Conservation (phyloP, 2,329 filamentous ascomycete species). For the Sporothrix brasiliensis region DNA sequence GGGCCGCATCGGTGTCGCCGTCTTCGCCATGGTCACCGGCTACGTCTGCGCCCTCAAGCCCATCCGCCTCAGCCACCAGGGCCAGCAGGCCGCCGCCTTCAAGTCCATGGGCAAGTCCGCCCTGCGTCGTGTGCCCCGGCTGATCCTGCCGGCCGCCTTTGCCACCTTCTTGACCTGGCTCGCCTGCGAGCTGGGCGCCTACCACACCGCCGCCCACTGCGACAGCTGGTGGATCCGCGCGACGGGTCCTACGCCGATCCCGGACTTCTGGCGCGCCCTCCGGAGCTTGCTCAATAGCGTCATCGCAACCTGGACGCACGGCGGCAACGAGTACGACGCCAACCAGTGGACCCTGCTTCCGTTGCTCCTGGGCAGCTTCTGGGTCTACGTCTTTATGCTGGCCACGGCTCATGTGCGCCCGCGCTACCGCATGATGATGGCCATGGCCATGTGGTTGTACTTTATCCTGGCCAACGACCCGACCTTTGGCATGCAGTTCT, state of each 20-base stretch:
- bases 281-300: constrained; percentile 51
- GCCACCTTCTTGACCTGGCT: constrained; percentile 60
- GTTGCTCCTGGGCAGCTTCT: constrained; percentile 58
- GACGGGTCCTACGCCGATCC: constrained; percentile 50
- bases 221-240: constrained; percentile 63
- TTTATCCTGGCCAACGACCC: constrained; percentile 49
- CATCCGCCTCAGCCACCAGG: constrained; percentile 57
- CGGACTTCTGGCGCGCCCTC: constrained; percentile 48
- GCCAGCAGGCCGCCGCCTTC: constrained; percentile 57
- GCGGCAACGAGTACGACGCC: constrained; percentile 57
- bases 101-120: constrained; percentile 59
- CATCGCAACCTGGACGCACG: constrained; percentile 55
- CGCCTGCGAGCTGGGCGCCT: constrained; percentile 58
- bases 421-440: constrained; percentile 53
- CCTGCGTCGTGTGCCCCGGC: constrained; percentile 59
- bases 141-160: constrained; percentile 60
- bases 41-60: constrained; percentile 67
- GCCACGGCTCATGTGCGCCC: constrained; percentile 55
- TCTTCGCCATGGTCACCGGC: constrained; percentile 67
- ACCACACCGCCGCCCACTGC: constrained; percentile 57
- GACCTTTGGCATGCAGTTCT: constrained; percentile 60
- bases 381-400: constrained; percentile 57
- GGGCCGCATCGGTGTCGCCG: constrained; percentile 66
- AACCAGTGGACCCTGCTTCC: constrained; percentile 62
- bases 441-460: constrained; percentile 53